Evolutionary conservation across 2,329 filamentous ascomycete species (phyloP).

Genomic region (Cercospora sp.): DNA sequence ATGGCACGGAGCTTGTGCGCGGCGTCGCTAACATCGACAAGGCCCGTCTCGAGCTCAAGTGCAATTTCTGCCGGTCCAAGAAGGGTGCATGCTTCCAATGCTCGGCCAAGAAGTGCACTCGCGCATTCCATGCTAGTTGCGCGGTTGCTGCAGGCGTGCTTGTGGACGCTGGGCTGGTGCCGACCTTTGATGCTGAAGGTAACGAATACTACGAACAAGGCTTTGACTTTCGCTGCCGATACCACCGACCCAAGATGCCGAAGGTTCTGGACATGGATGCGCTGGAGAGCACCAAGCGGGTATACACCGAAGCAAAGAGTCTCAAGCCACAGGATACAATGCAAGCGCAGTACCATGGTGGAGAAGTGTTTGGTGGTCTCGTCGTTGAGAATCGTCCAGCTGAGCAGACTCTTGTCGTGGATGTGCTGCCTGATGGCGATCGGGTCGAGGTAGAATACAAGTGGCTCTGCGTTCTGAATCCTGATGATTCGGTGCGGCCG

Average conservation of each 20-base stretch:
- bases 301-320: conserved; percentile 66
- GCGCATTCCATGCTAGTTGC: conserved; percentile 93
- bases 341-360: conserved; percentile 79
- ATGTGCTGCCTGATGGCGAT: conserved; percentile 79
- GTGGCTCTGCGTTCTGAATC: conserved; percentile 73
- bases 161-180: conserved; percentile 81
- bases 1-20: conserved; percentile 69
- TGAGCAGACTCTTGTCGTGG: conserved; percentile 75
- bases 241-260: conserved; percentile 85
- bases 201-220: conserved; percentile 89
- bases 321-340: conserved; percentile 74
- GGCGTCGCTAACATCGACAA: conserved; percentile 82
- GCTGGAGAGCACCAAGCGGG: conserved; percentile 68
- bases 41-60: conserved; percentile 86
- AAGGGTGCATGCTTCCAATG: conserved; percentile 97
- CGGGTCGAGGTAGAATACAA: conserved; percentile 81
- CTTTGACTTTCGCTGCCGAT: conserved; percentile 91
- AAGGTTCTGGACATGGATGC: conserved; percentile 61
- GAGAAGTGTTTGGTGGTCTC: conserved; percentile 87
- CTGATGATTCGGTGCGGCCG: conserved; percentile 68
- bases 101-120: conserved; percentile 87
- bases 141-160: conserved; percentile 89
- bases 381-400: conserved; percentile 78
- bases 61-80: conserved; percentile 90
- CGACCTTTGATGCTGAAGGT: conserved; percentile 85